Percentiles rank a stretch among this genome's conserved stretches.
These are phyloP conservation scores for Daldinia sp. DNA, from an alignment of 2,329 filamentous ascomycete species.

Conservation along the genomic window DNA sequence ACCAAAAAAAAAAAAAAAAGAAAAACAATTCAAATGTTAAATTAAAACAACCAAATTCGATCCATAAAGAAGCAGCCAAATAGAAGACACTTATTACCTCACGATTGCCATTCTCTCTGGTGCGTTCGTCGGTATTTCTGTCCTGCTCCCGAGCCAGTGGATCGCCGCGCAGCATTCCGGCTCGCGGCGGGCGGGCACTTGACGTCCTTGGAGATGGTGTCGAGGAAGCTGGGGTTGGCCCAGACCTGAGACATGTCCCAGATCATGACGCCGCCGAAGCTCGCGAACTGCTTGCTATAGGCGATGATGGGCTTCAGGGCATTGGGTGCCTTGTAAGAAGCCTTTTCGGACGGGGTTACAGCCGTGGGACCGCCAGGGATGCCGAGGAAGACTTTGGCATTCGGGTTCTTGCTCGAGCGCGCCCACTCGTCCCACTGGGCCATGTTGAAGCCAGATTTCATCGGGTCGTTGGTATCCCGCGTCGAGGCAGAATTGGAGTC, in stretches of 20 bases:
- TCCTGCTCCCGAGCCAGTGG: neutral
- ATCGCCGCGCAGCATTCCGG: conserved; percentile 13
- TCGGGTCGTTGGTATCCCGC: neutral
- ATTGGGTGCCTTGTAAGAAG: conserved; percentile 58
- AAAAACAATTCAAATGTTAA: neutral
- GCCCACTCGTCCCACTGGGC: conserved; percentile 74
- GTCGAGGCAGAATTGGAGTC: neutral
- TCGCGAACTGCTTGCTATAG: conserved; percentile 64
- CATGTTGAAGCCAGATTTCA: conserved; percentile 67
- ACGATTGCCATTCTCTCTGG: conserved; percentile 29
- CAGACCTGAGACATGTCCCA: conserved; percentile 74
- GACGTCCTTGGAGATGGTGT: conserved; percentile 52
- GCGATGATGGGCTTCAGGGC: conserved; percentile 62
- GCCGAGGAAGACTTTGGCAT: conserved; percentile 72
- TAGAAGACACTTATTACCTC: no score
- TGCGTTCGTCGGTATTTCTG: conserved; percentile 18
- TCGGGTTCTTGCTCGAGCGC: conserved; percentile 65
- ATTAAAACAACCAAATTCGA: neutral
- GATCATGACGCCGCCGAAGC: conserved; percentile 74
- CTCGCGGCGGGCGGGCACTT: conserved; percentile 22
- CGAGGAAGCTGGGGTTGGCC: conserved; percentile 66
- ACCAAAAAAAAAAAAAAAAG: neutral
- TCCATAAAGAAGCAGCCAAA: neutral
- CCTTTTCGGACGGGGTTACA: conserved; percentile 57
- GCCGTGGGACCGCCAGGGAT: conserved; percentile 66